Evolutionary conservation across 2,329 filamentous ascomycete genomes (phyloP), one percentile per base, ranked within the genome.

Genomic region (Arthrobotrys sinensis): DNA sequence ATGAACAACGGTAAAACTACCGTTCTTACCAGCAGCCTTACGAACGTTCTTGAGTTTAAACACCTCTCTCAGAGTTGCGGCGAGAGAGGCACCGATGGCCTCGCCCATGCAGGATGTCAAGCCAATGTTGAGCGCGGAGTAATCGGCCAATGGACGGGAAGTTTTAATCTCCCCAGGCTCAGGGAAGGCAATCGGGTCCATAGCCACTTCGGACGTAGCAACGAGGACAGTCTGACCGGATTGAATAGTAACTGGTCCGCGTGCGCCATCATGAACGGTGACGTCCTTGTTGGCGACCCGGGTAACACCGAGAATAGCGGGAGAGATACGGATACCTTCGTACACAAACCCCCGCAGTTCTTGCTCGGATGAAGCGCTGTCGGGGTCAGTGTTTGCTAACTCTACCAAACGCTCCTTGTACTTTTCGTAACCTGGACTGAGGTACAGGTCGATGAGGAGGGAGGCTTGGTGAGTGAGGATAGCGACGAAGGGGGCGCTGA

Each of bases 291-390:
- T 84, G 2, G 86, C 87, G 11, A 87, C 84, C 64, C 87, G 86
- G 16, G 86, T 85, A 0, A 88, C 82, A n/a, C 87, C 87, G 0
- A 87, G 87, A 0, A 88, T 85, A 0, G 87, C 85, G 16, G 86
- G 86, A 4, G 86, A 86, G 80, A 88, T 87, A 10, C 87, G 85
- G 86, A 88, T 88, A 48, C 87, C 87, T 81, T 89, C 87, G 79
- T 85, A 87, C 1, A 88, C 86, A 81, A 87, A 89, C 11, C 87
- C 87, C 79, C 87, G 86, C 0, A 88, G 84, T 80, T 88, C 87
- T 36, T 83, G 81, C 66, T 85, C 84, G 1, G 87, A 84, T 0
- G 83, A 82, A n/a, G n/a, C n/a, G n/a, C n/a, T n/a, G 2, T 82
- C 82, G 4, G 85, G 83, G 50, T 86, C 84, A 79, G 84, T 84